A percentile compares a stretch with the other conserved stretches of the same genome.
These are phyloP conservation scores for Hordeum vulgare DNA, from an alignment of 176 grass and related monocot species.

Conservation along the genomic window DNA sequence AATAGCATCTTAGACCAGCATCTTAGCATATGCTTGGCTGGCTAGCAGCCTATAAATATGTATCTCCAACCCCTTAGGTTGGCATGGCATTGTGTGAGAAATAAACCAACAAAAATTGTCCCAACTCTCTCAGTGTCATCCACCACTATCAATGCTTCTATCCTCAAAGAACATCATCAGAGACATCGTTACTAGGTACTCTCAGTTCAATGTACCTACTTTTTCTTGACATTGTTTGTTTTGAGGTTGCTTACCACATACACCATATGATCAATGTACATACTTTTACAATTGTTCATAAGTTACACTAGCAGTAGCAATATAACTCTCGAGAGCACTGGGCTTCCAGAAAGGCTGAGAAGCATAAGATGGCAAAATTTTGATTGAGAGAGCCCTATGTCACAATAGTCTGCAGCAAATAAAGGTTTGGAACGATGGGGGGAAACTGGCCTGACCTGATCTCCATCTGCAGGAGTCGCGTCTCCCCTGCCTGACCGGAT, in stretches of 20 bases:
- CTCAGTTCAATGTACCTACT: background rate
- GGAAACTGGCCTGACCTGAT: conserved; percentile 46
- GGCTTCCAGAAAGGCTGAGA: background rate
- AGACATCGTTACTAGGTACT: background rate
- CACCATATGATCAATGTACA: too few species aligned
- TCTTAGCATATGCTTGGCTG: too few species aligned
- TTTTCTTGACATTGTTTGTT: too few species aligned
- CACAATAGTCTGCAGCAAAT: background rate
- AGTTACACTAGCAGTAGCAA: background rate
- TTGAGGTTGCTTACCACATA: too few species aligned
- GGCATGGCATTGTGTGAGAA: too few species aligned
- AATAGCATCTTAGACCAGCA: too few species aligned
- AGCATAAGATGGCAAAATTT: background rate
- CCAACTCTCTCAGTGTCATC: too few species aligned
- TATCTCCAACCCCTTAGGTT: too few species aligned
- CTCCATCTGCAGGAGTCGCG: conserved; percentile 58
- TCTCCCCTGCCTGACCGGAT: conserved; percentile 60
- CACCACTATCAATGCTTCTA: background rate
- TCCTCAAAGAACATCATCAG: background rate
- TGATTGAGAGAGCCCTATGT: background rate
- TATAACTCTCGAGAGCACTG: background rate
- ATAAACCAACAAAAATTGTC: too few species aligned
- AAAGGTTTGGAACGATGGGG: background rate
- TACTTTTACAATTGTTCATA: background rate
- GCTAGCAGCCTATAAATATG: too few species aligned